phyloP scores from a whole-genome alignment of 2,329 filamentous ascomycete genomes.

The Rugonectria rugulosa region DNA sequence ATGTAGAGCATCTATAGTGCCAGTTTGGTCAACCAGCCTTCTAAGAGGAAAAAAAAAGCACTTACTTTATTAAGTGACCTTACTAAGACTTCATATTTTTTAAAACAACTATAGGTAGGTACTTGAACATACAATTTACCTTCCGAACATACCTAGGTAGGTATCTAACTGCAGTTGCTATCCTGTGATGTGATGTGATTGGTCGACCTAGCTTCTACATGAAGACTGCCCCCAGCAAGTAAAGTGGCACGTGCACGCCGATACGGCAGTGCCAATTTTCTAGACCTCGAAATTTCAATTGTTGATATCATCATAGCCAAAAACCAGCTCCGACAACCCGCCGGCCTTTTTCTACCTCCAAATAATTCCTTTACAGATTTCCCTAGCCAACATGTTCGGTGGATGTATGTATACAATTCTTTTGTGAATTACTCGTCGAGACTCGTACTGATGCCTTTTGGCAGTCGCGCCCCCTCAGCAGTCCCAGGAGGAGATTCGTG shows the following conservation, averaged over 20 bases:
- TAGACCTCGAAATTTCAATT: constrained; percentile 16
- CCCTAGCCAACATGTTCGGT: constrained; percentile 64
- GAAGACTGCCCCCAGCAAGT: neutral
- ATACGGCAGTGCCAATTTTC: constrained; percentile 29
- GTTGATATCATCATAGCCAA: constrained; percentile 40
- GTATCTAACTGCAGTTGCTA: no score
- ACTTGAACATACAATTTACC: no score
- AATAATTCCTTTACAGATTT: neutral
- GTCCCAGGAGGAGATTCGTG: constrained; percentile 73
- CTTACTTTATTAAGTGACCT: no score
- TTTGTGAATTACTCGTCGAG: neutral
- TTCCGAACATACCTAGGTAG: no score
- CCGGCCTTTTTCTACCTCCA: neutral
- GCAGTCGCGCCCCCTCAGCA: constrained; percentile 73
- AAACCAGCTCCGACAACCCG: constrained; percentile 14
- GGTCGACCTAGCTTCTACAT: no score
- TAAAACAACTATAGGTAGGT: no score
- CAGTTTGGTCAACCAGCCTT: no score
- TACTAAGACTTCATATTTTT: no score
- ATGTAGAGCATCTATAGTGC: no score
- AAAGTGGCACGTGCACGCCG: constrained; percentile 25
- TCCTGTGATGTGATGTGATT: no score
- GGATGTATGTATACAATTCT: constrained; percentile 57
- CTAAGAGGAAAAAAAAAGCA: no score
- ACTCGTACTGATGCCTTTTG: constrained; percentile 31